These are phyloP conservation scores for Dalechampia spathulata DNA, from an alignment of 441 rosid species.

Conservation along the genomic window DNA sequence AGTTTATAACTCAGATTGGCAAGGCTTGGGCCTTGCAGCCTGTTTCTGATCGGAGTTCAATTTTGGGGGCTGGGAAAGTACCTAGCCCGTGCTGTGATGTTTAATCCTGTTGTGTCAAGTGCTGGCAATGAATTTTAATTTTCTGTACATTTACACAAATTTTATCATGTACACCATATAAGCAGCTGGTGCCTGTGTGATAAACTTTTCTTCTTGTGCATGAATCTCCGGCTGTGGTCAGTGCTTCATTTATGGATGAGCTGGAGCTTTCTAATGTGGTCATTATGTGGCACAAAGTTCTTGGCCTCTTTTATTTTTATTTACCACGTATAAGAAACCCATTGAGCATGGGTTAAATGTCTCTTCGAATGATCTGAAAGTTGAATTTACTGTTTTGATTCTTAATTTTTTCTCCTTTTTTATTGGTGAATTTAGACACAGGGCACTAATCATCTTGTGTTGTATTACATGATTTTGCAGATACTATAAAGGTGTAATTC, in stretches of 20 bases:
- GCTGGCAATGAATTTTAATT: neutral
- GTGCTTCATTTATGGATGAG: neutral
- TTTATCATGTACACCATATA: too few relatives aligned
- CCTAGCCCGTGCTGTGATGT: neutral
- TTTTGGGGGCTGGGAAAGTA: too few relatives aligned
- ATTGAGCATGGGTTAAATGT: neutral
- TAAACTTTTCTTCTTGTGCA: neutral
- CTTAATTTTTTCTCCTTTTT: neutral
- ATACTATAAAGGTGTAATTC: conserved; percentile 64
- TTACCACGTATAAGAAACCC: too few relatives aligned
- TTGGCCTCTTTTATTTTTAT: neutral
- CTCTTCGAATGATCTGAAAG: neutral
- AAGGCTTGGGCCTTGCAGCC: too few relatives aligned
- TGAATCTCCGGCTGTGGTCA: neutral
- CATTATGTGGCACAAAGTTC: neutral
- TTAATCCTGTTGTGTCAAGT: neutral
- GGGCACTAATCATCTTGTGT: conserved; percentile 3
- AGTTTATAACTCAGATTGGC: too few relatives aligned
- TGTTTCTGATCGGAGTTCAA: too few relatives aligned
- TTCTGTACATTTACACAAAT: too few relatives aligned
- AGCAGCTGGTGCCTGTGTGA: too few relatives aligned
- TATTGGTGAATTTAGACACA: neutral
- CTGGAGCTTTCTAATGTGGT: neutral
- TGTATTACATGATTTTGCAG: conserved; percentile 36
- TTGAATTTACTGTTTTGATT: neutral